A percentile compares a stretch with the other conserved stretches of the same genome.
Conservation (phyloP, 306 rosid genomes). For the Parietaria judaica region DNA sequence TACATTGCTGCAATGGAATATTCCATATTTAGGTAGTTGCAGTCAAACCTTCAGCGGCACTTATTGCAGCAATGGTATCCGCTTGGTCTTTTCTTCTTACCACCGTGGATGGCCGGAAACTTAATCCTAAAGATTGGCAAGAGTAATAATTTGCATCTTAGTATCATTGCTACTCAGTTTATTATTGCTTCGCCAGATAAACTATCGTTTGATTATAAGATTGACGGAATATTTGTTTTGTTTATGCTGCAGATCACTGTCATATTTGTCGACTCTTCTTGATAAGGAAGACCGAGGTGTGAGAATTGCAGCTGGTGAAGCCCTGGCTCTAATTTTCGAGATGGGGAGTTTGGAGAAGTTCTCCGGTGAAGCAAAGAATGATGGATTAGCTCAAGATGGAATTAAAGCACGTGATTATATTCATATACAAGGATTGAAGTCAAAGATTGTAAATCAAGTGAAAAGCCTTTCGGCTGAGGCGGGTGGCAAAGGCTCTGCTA, state of each 20-base stretch:
- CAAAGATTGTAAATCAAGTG: constrained; percentile 71
- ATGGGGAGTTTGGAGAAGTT: constrained; percentile 57
- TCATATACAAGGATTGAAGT: constrained; percentile 67
- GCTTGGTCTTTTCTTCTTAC: constrained; percentile 96
- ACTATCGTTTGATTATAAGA: background rate
- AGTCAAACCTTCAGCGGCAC: constrained; percentile 53
- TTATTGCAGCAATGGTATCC: constrained; percentile 61
- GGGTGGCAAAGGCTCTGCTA: constrained; percentile 82
- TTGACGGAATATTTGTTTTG: background rate
- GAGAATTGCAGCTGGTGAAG: constrained; percentile 96
- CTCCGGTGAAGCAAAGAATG: constrained; percentile 35
- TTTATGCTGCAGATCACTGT: constrained; percentile 52
- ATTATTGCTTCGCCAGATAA: background rate
- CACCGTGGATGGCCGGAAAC: constrained; percentile 46
- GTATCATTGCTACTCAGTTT: background rate
- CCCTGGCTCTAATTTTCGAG: constrained; percentile 82
- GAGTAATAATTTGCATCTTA: constrained; percentile 38
- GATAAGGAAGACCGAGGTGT: constrained; percentile 85
- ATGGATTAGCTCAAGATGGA: constrained; percentile 35
- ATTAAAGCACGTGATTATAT: constrained; percentile 44
- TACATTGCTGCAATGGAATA: background rate
- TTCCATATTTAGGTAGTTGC: constrained; percentile 49
- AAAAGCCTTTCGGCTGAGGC: constrained; percentile 75
- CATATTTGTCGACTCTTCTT: constrained; percentile 69
- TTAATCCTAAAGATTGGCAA: constrained; percentile 72